Percentiles rank a stretch among this genome's conserved stretches.
These are phyloP conservation scores for Starmerella vitae DNA, from an alignment of 805 yeast genomes.

Conservation along the genomic window DNA sequence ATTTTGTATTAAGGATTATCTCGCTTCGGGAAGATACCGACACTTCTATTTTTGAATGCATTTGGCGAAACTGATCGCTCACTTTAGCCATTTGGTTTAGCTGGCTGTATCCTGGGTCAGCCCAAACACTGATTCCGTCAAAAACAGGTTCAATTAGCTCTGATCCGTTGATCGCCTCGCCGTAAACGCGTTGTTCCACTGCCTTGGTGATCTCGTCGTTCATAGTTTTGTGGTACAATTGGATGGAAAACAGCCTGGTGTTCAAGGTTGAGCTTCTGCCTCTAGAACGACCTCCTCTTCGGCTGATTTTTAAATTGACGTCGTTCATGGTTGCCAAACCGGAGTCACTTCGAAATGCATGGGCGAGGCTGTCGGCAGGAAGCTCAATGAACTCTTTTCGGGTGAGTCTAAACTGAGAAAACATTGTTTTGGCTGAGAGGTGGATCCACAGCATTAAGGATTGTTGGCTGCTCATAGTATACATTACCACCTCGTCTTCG, in stretches of 20 bases:
- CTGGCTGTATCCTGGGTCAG: constrained; percentile 18
- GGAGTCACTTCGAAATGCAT: constrained; percentile 29
- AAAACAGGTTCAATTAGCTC: constrained; percentile 37
- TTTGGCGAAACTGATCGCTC: constrained; percentile 25
- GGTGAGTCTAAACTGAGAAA: constrained; percentile 4
- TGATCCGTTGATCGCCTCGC: constrained; percentile 44
- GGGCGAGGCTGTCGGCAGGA: constrained; percentile 31
- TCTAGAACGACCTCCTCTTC: neutral
- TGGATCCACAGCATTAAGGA: constrained; percentile 20
- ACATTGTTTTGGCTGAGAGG: constrained; percentile 10
- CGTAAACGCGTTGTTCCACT: constrained; percentile 41
- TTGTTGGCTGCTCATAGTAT: constrained; percentile 5
- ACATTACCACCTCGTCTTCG: constrained; percentile 7
- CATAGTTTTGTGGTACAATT: constrained; percentile 43
- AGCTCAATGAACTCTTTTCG: constrained; percentile 12
- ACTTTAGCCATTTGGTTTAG: constrained; percentile 28
- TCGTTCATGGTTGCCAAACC: constrained; percentile 18
- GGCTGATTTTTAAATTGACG: constrained; percentile 17
- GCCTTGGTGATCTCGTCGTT: constrained; percentile 26
- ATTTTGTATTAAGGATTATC: constrained; percentile 19
- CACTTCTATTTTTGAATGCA: constrained; percentile 20
- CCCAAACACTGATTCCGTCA: constrained; percentile 45
- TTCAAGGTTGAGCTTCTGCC: constrained; percentile 23
- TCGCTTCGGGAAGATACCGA: constrained; percentile 18
- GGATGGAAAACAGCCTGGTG: constrained; percentile 20